Evolutionary conservation across 352 stramenopile species (phyloP).

Genomic region (Phytophthora fragariaefolia): DNA sequence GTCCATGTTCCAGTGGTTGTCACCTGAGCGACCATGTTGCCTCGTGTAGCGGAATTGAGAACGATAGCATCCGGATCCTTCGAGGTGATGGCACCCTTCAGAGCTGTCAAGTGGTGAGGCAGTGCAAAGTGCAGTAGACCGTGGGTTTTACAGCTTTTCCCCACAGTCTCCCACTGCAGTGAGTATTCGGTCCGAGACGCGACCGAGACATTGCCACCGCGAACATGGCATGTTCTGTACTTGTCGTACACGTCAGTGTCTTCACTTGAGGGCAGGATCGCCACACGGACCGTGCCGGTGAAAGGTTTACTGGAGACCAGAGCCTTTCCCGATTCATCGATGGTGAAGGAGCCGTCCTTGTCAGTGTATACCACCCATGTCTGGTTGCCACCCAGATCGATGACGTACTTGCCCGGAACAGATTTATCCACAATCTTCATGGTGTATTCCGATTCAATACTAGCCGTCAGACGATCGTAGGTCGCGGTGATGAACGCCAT

Average conservation of each 20-base stretch:
- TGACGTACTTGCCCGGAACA: constrained; percentile 54
- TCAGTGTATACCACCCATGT: constrained; percentile 74
- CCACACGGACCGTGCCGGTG: constrained; percentile 55
- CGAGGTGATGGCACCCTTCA: constrained; percentile 25
- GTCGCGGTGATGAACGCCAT: constrained; percentile 73
- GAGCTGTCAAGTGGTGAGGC: constrained; percentile 59
- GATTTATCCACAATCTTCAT: constrained; percentile 49
- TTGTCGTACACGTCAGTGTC: constrained; percentile 48
- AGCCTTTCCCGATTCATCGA: constrained; percentile 39
- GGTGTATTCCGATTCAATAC: constrained; percentile 48
- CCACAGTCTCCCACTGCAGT: constrained; percentile 62
- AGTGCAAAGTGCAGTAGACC: constrained; percentile 74
- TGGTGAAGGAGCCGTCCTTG: constrained; percentile 36
- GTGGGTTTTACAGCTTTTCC: constrained; percentile 41
- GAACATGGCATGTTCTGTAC: constrained; percentile 58
- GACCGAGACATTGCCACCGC: constrained; percentile 50
- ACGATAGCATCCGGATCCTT: constrained; percentile 34
- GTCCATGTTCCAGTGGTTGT: constrained; percentile 42
- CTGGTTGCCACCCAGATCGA: constrained; percentile 61
- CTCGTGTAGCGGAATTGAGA: constrained; percentile 60
- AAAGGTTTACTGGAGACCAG: constrained; percentile 44
- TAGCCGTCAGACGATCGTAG: constrained; percentile 56
- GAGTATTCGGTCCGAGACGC: constrained; percentile 59
- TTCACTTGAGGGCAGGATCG: constrained; percentile 44
- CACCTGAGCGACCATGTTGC: constrained; percentile 54